Conservation (phyloP, 1,284 basidiomycete genomes). For the Vanrija sp. region DNA sequence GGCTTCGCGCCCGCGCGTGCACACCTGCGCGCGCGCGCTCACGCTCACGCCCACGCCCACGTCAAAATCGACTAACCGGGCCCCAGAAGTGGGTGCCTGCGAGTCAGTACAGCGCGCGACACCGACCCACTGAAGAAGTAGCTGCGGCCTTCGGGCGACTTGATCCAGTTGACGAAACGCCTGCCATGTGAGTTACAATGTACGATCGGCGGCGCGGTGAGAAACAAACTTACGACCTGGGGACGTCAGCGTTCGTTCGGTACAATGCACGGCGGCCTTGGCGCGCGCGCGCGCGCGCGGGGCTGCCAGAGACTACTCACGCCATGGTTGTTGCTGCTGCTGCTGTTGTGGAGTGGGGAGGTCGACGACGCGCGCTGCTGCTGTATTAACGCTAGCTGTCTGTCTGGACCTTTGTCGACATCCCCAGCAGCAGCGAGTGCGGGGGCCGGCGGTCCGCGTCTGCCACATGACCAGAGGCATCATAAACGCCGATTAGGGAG, state of each 20-base stretch:
- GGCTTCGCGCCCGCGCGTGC: not conserved
- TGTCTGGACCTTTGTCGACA: too few species aligned
- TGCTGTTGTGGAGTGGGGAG: too few species aligned
- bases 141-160: conserved; percentile 79
- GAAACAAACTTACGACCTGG: not conserved
- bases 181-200: conserved; percentile 5
- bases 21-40: too few species aligned
- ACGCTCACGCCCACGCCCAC: not conserved
- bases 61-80: conserved; percentile 58
- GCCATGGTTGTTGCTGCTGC: not conserved
- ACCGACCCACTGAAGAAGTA: conserved; percentile 86
- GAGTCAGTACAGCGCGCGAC: conserved; percentile 1
- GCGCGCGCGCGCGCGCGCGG: not conserved
- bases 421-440: too few species aligned
- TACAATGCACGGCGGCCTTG: not conserved
- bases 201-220: not conserved
- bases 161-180: conserved; percentile 76
- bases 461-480: too few species aligned
- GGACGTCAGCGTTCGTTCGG: not conserved
- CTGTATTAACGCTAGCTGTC: too few species aligned
- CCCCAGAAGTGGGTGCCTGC: conserved; percentile 95
- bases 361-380: too few species aligned
- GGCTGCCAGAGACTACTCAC: not conserved
- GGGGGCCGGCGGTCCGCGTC: too few species aligned
- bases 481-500: too few species aligned